Conservation (phyloP, 2,329 filamentous ascomycete genomes). For the Cladosporium austrohemisphaericum region DNA sequence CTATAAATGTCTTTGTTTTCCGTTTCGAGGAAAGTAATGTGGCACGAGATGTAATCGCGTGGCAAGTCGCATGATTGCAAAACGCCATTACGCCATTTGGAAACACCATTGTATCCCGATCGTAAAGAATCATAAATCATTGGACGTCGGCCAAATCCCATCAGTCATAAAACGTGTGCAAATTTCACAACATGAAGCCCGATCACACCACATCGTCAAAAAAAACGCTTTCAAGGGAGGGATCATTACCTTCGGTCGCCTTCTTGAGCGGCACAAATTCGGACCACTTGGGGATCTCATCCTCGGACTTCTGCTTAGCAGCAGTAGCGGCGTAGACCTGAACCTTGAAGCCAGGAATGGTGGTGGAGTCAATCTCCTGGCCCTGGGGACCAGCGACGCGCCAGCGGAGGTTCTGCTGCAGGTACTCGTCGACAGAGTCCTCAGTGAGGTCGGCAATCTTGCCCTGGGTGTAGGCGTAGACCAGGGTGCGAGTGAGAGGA, state of each 20-base stretch:
- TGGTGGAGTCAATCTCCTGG: slow-evolving; percentile 28
- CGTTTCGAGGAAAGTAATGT: neutral
- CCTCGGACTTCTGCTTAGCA: slow-evolving; percentile 26
- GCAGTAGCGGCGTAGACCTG: slow-evolving; percentile 38
- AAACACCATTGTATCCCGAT: neutral
- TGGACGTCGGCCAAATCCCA: neutral
- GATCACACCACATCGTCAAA: neutral
- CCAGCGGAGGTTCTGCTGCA: slow-evolving; percentile 34
- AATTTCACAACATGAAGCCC: slow-evolving; percentile 2
- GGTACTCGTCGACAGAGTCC: slow-evolving; percentile 27
- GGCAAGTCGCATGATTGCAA: slow-evolving; percentile 4
- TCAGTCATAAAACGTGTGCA: neutral
- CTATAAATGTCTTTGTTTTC: neutral
- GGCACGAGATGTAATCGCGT: neutral
- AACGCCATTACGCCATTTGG: slow-evolving; percentile 1
- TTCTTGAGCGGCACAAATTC: slow-evolving; percentile 20
- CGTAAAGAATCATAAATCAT: neutral
- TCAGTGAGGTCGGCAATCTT: slow-evolving; percentile 27
- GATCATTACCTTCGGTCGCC: slow-evolving; percentile 15
- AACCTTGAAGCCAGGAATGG: slow-evolving; percentile 38
- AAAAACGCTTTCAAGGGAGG: slow-evolving; percentile 1
- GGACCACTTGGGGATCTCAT: slow-evolving; percentile 34
- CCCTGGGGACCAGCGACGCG: slow-evolving; percentile 32
- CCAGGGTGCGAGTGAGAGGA: slow-evolving; percentile 43
- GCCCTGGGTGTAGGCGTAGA: slow-evolving; percentile 29